Base-by-base conservation (phyloP, 768 basidiomycete species). In the Asterophora parasitica region DNA sequence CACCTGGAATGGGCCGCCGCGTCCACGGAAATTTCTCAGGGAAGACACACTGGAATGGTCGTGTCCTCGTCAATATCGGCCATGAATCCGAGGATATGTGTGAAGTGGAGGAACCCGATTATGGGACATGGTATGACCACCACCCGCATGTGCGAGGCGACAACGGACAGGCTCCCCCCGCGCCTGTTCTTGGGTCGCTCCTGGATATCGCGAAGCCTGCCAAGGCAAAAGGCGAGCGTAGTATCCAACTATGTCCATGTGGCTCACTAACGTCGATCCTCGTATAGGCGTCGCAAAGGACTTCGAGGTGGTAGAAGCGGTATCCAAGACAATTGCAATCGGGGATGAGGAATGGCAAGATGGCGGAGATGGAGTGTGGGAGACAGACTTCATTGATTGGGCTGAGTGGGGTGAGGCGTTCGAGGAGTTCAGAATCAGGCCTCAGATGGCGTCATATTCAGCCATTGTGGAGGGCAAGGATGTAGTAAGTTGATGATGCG, bases 151-250 rank as follows among this genome's bases (percentile, higher is more conserved):
- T 47, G 3, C 9, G 17, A 16, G 28, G 39, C 3, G 51, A 44
- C 15, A 40, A 39, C 4, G 40, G 9, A 1, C 20, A 32, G 20
- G 33, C 12, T 16, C 40, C 35, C 4, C 7, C 9, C 20, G 13
- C 35, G 8, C 44, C 37, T 7, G 31, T 34, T n/a, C 27, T 54
- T 20, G 20, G 5, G 1, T 52, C 50, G 12, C 32, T 52, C 23
- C 20, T 55, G 30, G 50, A 55, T 30, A 55, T 55, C 30, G 54
- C 50, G 13, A 51, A 44, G 41, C 47, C 50, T 28, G 50, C 50
- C 7, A 55, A 46, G 44, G 42, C 35, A 4, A 52, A 49, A 49
- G 50, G 54, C 46, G 32, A 23, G n/a, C 32, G 10, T 12, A 3
- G 10, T 10, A 30, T 30, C 28, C 28, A 5, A 5, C 28, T 30